Conservation (phyloP, 352 stramenopile species). For the Phytophthora sp. region DNA sequence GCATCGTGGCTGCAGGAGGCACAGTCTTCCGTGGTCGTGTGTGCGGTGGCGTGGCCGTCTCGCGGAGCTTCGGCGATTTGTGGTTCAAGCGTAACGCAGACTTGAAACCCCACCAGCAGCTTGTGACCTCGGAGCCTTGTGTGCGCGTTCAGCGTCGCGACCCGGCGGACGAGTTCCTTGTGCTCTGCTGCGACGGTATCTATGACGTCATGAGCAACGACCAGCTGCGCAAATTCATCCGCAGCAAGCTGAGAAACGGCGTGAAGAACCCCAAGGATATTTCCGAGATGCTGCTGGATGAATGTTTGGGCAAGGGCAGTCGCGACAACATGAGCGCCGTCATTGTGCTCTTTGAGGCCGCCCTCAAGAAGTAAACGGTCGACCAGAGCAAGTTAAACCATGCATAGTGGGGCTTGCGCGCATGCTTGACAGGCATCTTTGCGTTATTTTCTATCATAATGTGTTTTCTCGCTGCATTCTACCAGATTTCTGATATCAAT, state of each 20-base stretch:
- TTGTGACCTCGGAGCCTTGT: conserved; percentile 86
- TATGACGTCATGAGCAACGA: conserved; percentile 96
- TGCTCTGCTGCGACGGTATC: conserved; percentile 94
- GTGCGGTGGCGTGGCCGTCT: conserved; percentile 85
- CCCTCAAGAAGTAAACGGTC: conserved; percentile 42
- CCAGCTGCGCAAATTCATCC: conserved; percentile 92
- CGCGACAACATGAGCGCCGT: conserved; percentile 90
- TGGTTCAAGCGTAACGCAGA: conserved; percentile 89
- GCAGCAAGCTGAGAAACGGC: conserved; percentile 67
- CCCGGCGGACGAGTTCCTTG: conserved; percentile 90
- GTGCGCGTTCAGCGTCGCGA: conserved; percentile 77
- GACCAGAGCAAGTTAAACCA: conserved; percentile 9
- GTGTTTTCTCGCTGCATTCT: conserved; percentile 12
- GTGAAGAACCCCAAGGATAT: conserved; percentile 65
- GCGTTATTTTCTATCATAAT: conserved; percentile 43
- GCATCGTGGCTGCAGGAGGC: conserved; percentile 81
- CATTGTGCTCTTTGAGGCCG: conserved; percentile 76
- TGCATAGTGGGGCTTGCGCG: neutral
- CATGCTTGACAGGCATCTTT: neutral
- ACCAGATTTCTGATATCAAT: conserved; percentile 14
- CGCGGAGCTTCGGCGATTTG: conserved; percentile 86
- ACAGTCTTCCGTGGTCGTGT: conserved; percentile 87
- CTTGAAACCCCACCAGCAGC: conserved; percentile 83
- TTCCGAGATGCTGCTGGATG: conserved; percentile 79
- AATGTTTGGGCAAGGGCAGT: conserved; percentile 81